A percentile compares a stretch with the other conserved stretches of the same genome.
These are phyloP conservation scores for Blastocystis sp. DNA, from an alignment of 352 stramenopile genomes.

Conservation along the genomic window DNA sequence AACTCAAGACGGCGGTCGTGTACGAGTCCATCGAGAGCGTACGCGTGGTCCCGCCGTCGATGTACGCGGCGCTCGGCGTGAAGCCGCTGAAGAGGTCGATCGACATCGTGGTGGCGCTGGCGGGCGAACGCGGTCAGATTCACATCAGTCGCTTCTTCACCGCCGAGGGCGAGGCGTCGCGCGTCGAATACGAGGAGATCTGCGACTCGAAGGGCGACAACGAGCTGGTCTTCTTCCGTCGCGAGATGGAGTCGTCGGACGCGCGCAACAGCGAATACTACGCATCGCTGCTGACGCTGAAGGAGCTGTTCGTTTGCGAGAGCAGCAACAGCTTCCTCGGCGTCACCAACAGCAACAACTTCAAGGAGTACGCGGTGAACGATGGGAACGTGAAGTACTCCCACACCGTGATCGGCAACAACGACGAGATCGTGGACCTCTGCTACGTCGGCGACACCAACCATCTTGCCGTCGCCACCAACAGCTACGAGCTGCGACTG, in stretches of 20 bases:
- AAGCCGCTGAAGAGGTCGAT: conserved; percentile 59
- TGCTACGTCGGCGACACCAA: conserved; percentile 61
- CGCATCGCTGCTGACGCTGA: conserved; percentile 20
- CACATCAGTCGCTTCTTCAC: conserved; percentile 58
- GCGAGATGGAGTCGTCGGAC: conserved; percentile 65
- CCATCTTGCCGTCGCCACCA: conserved; percentile 83
- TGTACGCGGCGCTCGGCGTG: conserved; percentile 62
- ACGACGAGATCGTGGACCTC: conserved; percentile 92
- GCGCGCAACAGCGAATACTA: conserved; percentile 27
- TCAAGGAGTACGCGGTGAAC: conserved; percentile 31
- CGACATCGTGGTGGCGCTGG: conserved; percentile 69
- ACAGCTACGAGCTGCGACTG: conserved; percentile 82
- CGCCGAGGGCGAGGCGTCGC: background rate
- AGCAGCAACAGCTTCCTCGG: background rate
- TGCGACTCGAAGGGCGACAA: conserved; percentile 72
- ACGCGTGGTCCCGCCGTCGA: conserved; percentile 66
- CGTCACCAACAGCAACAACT: conserved; percentile 52
- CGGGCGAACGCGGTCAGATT: conserved; percentile 68
- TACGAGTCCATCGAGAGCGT: conserved; percentile 73
- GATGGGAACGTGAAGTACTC: conserved; percentile 23
- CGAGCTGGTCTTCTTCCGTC: conserved; percentile 67
- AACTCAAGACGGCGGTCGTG: conserved; percentile 70
- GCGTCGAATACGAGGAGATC: conserved; percentile 58
- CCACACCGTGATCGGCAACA: conserved; percentile 76
- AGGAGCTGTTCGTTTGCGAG: background rate